Base-by-base conservation (phyloP, 306 rosid genomes). In the Pterocarpus santalinus region DNA sequence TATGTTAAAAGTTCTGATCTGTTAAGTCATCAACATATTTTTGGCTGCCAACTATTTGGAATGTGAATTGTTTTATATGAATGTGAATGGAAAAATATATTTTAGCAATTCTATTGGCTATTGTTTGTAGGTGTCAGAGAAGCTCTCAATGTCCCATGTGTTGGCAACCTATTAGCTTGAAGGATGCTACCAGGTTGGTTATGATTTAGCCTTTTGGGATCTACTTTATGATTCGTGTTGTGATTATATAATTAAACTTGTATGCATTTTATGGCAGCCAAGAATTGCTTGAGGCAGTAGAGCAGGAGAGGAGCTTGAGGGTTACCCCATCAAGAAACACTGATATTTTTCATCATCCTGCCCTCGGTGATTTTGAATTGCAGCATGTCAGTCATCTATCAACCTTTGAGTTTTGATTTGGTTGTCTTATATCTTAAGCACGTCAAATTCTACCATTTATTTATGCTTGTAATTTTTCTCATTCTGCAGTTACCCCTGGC, bases 91-190 rank as follows among this genome's bases (percentile, higher is more conserved):
- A 43, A 61, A 10, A 6, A 69, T 65, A 78, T 15, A 46, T 36
- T 15, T 30, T n/a, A 34, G 38, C 30, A 49, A 47, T 49, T 47
- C 7, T 65, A 51, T 41, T 17, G 51, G 51, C 52, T 82, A 35
- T 52, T 66, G 65, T 77, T 47, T 78, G 46, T 69, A 91, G 98
- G 98, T 90, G 94, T 84, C 98, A 94, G 72, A 83, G 97, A 87
- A 94, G 97, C 65, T 90, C 98, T 12, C 92, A 90, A 52, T 94
- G 98, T 77, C 98, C 98, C 16, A 90, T 91, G 94, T 94, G 98
- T 83, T 94, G 92, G 98, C 98, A 84, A 73, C 39, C 87, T 77
- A 75, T 94, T 80, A 83, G 92, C 89, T 68, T 94, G 85, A 94
- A 89, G 88, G 98, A 94, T 83, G 87, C 91, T 14, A 77, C 80